Percentiles rank a stretch among this genome's conserved stretches.
Evolutionary conservation across 768 basidiomycete genomes (phyloP).

Genomic region (Boletus patriciae): DNA sequence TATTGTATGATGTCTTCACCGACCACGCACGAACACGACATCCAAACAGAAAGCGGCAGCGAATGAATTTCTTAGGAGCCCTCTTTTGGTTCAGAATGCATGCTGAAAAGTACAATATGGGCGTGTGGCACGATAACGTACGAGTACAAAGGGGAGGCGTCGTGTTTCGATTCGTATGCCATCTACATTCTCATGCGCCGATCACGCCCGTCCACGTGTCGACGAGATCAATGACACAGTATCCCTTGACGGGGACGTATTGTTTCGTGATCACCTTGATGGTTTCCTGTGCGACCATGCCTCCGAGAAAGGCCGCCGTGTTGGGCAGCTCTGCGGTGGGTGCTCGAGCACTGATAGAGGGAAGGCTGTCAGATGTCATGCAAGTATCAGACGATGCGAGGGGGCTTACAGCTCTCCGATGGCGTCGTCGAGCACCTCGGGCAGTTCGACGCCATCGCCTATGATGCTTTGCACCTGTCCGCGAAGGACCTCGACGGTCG

Average conservation of each 20-base stretch:
- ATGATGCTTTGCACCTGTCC: constrained; percentile 51
- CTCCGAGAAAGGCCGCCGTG: constrained; percentile 90
- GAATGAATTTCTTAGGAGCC: too few species aligned
- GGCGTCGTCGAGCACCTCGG: constrained; percentile 56
- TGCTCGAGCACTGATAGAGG: constrained; percentile 58
- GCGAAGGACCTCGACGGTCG: constrained; percentile 53
- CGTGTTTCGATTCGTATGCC: neutral
- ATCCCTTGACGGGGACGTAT: constrained; percentile 87
- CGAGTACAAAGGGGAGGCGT: neutral
- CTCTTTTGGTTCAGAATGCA: neutral
- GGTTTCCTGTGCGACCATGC: constrained; percentile 91
- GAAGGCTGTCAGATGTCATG: neutral
- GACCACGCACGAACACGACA: neutral
- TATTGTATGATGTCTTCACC: too few species aligned
- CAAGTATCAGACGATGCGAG: neutral
- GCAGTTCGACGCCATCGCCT: constrained; percentile 49
- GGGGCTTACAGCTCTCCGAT: constrained; percentile 74
- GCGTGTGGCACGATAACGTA: neutral
- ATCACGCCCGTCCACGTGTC: constrained; percentile 72
- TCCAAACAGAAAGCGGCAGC: too few species aligned
- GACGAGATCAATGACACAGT: constrained; percentile 81
- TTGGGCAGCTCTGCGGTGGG: constrained; percentile 88
- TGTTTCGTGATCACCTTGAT: constrained; percentile 98
- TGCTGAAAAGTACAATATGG: neutral
- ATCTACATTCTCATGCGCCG: constrained; percentile 17